These are phyloP conservation scores for Rhizophagus clarus DNA, from an alignment of 192 early-diverging fungal species.

Conservation along the genomic window DNA sequence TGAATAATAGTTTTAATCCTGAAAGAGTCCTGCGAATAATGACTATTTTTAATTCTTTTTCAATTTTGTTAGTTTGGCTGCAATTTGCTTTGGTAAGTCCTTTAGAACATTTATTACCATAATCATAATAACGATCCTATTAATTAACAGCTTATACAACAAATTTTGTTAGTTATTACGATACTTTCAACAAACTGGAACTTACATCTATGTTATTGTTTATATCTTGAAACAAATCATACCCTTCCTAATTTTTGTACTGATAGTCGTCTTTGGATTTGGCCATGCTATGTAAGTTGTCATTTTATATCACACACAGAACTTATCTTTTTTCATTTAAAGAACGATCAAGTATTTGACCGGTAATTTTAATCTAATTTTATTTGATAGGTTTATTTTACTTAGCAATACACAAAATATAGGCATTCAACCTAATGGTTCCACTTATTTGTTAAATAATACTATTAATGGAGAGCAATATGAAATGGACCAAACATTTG, in stretches of 20 bases:
- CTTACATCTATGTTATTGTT: neutral
- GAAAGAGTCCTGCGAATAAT: neutral
- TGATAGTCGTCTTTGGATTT: neutral
- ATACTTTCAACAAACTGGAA: neutral
- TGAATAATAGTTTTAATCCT: neutral
- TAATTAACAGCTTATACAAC: neutral
- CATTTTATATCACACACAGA: no score
- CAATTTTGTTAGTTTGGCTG: neutral
- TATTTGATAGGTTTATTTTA: slow-evolving; percentile 4
- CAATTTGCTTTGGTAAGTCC: neutral
- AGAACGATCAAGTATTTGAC: no score
- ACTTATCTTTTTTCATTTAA: no score
- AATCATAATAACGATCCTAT: neutral
- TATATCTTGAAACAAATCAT: neutral
- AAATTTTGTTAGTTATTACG: neutral
- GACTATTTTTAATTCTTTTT: neutral
- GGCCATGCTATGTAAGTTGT: slow-evolving; percentile 15
- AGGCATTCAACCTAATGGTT: neutral
- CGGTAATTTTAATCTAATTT: neutral
- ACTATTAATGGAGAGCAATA: neutral
- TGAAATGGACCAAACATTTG: no score
- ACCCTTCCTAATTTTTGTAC: slow-evolving; percentile 1
- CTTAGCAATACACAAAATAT: neutral
- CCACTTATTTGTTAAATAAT: neutral
- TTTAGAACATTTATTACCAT: neutral